These are phyloP conservation scores for Spatholobus suberectus DNA, from an alignment of 306 rosid genomes.

Conservation along the genomic window DNA sequence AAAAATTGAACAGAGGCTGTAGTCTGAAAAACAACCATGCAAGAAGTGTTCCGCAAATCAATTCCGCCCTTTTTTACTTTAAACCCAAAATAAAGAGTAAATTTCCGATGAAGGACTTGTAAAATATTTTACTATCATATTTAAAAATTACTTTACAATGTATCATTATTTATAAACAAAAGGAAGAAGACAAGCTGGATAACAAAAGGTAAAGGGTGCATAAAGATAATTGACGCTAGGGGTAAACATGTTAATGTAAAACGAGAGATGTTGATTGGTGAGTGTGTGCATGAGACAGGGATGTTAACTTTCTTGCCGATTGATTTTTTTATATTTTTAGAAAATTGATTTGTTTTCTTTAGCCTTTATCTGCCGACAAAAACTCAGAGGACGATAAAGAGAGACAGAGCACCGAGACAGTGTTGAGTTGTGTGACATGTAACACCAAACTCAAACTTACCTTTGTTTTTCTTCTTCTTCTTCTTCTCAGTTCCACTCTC, in stretches of 20 bases:
- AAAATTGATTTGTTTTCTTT: conserved; percentile 37
- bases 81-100: too few species aligned
- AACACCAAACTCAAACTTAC: conserved; percentile 13
- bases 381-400: conserved; percentile 48
- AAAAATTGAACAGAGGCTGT: too few species aligned
- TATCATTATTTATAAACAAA: neutral
- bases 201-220: neutral
- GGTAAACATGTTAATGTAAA: conserved; percentile 13
- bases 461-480: neutral
- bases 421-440: conserved; percentile 24
- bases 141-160: too few species aligned
- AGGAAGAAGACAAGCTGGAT: neutral
- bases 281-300: conserved; percentile 38
- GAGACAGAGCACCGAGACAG: conserved; percentile 24
- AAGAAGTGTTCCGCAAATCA: too few species aligned
- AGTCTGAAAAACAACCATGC: too few species aligned
- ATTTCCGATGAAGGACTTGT: too few species aligned
- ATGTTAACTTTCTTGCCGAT: conserved; percentile 44
- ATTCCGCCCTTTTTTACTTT: too few species aligned
- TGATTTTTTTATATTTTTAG: conserved; percentile 16
- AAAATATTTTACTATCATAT: too few species aligned
- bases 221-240: neutral
- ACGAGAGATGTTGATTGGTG: conserved; percentile 30
- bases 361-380: conserved; percentile 72
- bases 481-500: conserved; percentile 1